Percentiles rank a stretch among this genome's conserved stretches.
Conservation (phyloP, 2,329 filamentous ascomycete species). For the Cladophialophora carrionii region DNA sequence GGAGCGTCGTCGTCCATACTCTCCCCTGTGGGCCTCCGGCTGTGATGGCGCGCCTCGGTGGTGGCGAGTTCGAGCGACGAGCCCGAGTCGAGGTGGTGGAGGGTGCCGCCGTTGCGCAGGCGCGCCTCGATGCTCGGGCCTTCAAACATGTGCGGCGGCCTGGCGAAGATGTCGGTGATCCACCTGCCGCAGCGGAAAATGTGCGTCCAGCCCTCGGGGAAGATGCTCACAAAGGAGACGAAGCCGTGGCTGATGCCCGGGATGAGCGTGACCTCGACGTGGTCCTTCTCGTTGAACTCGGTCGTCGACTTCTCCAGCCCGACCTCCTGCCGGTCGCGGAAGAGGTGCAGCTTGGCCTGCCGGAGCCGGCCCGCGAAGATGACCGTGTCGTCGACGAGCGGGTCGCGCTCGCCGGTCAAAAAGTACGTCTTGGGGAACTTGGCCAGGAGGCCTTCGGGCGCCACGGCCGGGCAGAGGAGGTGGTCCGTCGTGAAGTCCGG, state of each 20-base stretch:
- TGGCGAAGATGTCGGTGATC: conserved; percentile 76
- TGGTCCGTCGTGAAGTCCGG: conserved; percentile 93
- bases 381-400: conserved; percentile 93
- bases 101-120: conserved; percentile 36
- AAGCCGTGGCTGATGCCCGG: conserved; percentile 93
- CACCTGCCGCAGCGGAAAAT: conserved; percentile 77
- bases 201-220: conserved; percentile 87
- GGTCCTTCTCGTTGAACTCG: conserved; percentile 71
- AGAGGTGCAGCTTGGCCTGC: conserved; percentile 68
- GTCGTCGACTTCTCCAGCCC: conserved; percentile 58
- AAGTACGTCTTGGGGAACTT: conserved; percentile 95
- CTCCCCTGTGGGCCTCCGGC: conserved; percentile 51
- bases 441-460: conserved; percentile 79
- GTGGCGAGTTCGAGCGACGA: conserved; percentile 25
- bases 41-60: conserved; percentile 36
- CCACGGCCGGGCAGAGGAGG: conserved; percentile 83
- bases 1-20: conserved; percentile 54
- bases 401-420: conserved; percentile 91
- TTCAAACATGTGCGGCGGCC: conserved; percentile 51
- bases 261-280: conserved; percentile 80
- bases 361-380: conserved; percentile 91
- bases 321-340: conserved; percentile 59
- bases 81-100: conserved; percentile 25
- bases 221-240: conserved; percentile 84
- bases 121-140: conserved; percentile 43